Percentiles rank a stretch among this genome's conserved stretches.
phyloP scores from a whole-genome alignment of 139 green algal genomes.

The Micromonas pusilla region DNA sequence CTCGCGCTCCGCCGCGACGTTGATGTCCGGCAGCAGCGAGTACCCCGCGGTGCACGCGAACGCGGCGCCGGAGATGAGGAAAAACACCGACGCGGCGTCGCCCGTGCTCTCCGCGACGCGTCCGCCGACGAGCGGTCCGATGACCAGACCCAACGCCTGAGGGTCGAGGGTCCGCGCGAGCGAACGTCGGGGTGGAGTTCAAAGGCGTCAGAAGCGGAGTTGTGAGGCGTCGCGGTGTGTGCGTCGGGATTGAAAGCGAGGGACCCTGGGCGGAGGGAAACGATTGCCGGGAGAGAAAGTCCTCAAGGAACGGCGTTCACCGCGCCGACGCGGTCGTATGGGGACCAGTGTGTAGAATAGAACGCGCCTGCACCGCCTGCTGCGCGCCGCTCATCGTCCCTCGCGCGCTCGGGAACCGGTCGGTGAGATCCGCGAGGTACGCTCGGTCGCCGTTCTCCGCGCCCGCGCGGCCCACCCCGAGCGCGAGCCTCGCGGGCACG shows the following conservation, averaged over 20 bases:
- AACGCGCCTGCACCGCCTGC: conserved; percentile 10
- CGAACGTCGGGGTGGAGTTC: too few relatives aligned
- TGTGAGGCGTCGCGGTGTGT: too few relatives aligned
- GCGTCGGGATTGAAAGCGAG: too few relatives aligned
- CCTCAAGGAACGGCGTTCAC: too few relatives aligned
- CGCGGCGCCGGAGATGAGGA: conserved; percentile 3
- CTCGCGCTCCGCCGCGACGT: not conserved
- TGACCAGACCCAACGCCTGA: conserved; percentile 22
- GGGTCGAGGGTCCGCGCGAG: too few relatives aligned
- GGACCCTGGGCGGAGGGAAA: too few relatives aligned
- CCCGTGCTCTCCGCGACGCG: conserved; percentile 1
- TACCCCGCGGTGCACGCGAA: conserved; percentile 10
- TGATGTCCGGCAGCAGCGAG: conserved; percentile 13
- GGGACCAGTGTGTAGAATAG: too few relatives aligned
- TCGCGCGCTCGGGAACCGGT: conserved; percentile 4
- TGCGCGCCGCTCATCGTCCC: conserved; percentile 12
- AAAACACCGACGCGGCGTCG: conserved; percentile 16
- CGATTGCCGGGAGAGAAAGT: too few relatives aligned
- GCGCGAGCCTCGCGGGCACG: conserved; percentile 2
- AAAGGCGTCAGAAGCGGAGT: too few relatives aligned
- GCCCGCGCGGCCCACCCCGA: conserved; percentile 3
- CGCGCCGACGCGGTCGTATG: too few relatives aligned
- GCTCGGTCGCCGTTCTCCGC: conserved; percentile 17
- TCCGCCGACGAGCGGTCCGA: conserved; percentile 22
- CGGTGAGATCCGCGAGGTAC: conserved; percentile 23